phyloP scores from a whole-genome alignment of 192 early-diverging fungal genomes.

The Cladochytrium replicatum region DNA sequence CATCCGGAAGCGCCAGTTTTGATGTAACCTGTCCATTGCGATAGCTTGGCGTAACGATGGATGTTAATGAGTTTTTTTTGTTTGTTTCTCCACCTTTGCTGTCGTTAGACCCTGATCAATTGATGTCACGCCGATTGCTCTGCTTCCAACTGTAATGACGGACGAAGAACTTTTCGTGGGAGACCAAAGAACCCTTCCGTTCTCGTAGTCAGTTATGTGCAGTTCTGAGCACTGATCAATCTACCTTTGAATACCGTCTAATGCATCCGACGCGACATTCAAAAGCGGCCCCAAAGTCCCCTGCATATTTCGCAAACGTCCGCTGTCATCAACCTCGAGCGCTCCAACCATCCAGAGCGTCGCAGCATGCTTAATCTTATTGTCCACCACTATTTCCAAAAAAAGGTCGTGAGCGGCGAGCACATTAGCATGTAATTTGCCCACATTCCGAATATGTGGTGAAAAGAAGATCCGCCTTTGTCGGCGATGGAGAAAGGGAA shows the following conservation, averaged over 20 bases:
- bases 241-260: too few species aligned
- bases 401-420: not conserved
- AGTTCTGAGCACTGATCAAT: not conserved
- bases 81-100: conserved; percentile 23
- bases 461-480: conserved; percentile 46
- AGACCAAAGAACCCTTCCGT: conserved; percentile 5
- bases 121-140: conserved; percentile 3
- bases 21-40: conserved; percentile 21
- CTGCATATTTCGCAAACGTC: conserved; percentile 18
- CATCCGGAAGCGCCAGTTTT: conserved; percentile 55
- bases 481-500: conserved; percentile 51
- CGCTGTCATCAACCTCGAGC: conserved; percentile 14
- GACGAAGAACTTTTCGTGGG: not conserved
- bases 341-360: conserved; percentile 21
- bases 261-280: conserved; percentile 12
- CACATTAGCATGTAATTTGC: not conserved
- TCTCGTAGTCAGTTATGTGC: not conserved
- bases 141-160: not conserved
- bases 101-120: conserved; percentile 37
- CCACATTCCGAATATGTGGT: conserved; percentile 43
- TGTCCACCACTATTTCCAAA: conserved; percentile 14
- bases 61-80: too few species aligned
- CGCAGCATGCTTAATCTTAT: conserved; percentile 14
- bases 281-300: conserved; percentile 23
- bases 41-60: conserved; percentile 5